Percentiles rank a stretch among this genome's conserved stretches.
phyloP scores from a whole-genome alignment of 78 protist species.

The Mastigamoeba balamuthi region DNA sequence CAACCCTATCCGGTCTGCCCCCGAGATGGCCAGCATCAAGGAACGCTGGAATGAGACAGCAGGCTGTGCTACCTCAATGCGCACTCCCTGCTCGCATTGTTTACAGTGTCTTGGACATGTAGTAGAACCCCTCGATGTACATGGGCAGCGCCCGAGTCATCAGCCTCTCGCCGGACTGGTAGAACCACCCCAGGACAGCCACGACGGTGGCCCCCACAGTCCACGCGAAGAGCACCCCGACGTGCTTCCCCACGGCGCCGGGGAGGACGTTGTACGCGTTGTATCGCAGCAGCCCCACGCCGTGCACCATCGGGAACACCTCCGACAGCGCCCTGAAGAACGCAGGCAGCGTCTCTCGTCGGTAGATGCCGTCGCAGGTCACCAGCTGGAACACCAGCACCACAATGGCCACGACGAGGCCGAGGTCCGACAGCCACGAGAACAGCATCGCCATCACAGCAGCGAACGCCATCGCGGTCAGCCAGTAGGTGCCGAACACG shows the following conservation, averaged over 20 bases:
- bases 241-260: neutral
- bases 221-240: neutral
- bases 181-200: neutral
- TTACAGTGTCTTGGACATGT: neutral
- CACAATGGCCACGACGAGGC: neutral
- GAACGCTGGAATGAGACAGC: too few relatives aligned
- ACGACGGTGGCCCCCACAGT: neutral
- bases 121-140: neutral
- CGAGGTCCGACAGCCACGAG: neutral
- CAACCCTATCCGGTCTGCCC: too few relatives aligned
- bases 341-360: neutral
- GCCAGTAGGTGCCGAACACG: neutral
- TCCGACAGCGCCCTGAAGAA: neutral
- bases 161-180: neutral
- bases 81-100: too few relatives aligned
- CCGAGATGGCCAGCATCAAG: too few relatives aligned
- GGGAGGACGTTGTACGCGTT: too few relatives aligned
- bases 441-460: neutral
- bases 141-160: neutral
- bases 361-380: neutral
- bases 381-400: neutral
- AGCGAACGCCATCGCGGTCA: neutral
- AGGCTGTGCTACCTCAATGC: too few relatives aligned
- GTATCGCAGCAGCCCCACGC: neutral
- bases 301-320: neutral